phyloP scores from a whole-genome alignment of 306 rosid genomes.

The Pyrus betulifolia region DNA sequence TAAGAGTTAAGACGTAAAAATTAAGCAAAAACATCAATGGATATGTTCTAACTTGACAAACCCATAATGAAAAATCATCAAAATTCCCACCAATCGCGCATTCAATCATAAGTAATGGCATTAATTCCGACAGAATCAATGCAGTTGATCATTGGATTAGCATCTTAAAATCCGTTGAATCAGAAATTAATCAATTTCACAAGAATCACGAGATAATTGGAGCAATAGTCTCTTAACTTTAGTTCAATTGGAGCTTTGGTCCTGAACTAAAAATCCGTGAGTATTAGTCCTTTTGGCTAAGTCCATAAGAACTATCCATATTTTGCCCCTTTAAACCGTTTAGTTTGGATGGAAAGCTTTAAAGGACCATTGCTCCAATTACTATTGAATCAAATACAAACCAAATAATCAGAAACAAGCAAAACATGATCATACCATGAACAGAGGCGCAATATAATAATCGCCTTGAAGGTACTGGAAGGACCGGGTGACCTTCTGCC shows the following conservation, averaged over 20 bases:
- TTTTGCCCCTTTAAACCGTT: too few species aligned
- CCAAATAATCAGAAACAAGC: background rate
- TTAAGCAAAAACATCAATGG: background rate
- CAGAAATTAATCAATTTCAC: background rate
- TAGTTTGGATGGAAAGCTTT: too few species aligned
- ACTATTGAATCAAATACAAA: background rate
- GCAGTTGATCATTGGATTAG: background rate
- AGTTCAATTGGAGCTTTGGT: too few species aligned
- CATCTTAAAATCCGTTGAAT: background rate
- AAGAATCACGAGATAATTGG: background rate
- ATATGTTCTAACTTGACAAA: too few species aligned
- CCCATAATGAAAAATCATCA: background rate
- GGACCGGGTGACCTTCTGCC: constrained; percentile 83
- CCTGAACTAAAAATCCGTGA: too few species aligned
- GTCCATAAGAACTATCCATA: too few species aligned
- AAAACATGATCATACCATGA: constrained; percentile 49
- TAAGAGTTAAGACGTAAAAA: background rate
- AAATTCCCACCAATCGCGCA: background rate
- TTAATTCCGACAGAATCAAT: background rate
- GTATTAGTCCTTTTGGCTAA: too few species aligned
- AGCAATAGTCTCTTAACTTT: too few species aligned
- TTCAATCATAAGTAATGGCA: background rate
- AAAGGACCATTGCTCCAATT: too few species aligned
- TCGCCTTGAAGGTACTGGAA: constrained; percentile 82
- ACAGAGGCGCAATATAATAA: constrained; percentile 85